Evolutionary conservation across 2,329 filamentous ascomycete species (phyloP), one percentile per base, ranked within the genome.

Genomic region (Colletotrichum lindemuthianum): DNA sequence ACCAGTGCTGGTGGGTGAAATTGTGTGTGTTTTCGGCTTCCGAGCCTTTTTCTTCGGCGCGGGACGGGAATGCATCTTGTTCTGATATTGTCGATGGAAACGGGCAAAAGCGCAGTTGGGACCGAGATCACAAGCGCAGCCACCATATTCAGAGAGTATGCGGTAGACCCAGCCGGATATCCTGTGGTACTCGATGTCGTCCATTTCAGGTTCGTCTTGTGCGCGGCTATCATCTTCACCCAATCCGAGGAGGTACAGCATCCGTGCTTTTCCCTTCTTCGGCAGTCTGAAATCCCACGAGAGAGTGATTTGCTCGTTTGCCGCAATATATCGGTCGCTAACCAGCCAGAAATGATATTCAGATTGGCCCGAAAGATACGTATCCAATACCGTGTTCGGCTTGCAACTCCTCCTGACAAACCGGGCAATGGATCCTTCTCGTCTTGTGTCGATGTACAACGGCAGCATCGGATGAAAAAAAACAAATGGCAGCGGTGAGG

Each of bases 341-440:
- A 97, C 88, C 68, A 97, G 90, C 86, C 95, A 97, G 76, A 98
- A 97, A 73, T 96, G 92, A 73, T 95, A 97, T 69, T 95, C 90
- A 1, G 88, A 89, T 4, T 86, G 85, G 50, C 88, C 89, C 2
- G 92, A 92, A 51, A 97, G 86, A 69, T 93, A 92, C 0, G 94
- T 96, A 74, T 96, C 94, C 71, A 98, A 82, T 37, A 87, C 85
- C n/a, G 96, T 88, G 72, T 98, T 99, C 1, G 96, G 92, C 66
- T 87, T 88, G 79, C 96, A 99, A 72, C 96, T 98, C 69, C 95
- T 88, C 60, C 96, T 88, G n/a, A 96, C 89, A 74, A 96, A 97
- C 48, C 96, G 91, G 61, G 96, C 89, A 40, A 88, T 81, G 5
- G 92, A 97, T 24, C 95, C 96, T 79, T 97, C 93, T 74, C 87